Evolutionary conservation across 768 basidiomycete genomes (phyloP), one percentile per base, ranked within the genome.

Genomic region (Hericium coralloides): DNA sequence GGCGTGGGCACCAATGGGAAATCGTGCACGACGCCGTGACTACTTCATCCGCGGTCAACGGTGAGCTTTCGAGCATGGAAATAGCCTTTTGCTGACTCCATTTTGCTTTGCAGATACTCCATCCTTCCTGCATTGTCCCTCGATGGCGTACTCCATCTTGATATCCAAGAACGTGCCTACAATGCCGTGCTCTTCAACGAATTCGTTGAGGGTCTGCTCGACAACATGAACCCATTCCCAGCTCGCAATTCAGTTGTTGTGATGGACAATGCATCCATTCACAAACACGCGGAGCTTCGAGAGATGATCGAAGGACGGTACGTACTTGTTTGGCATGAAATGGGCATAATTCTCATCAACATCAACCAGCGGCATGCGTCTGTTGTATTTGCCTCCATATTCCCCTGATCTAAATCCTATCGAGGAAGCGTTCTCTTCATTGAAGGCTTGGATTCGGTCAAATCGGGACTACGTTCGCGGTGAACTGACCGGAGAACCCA

Each of bases 181-280:
- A 72, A 63, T 20, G 58, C 53, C 0, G 58, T 31, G 8, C 26
- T 5, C 2, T 75, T 78, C 58, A 23, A 39, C 0, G 22, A 63
- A 0, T 77, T 74, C 56, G 63, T 79, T 12, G 43, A 64, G 4
- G 59, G 64, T 0, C 59, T 76, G 0, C 67, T 77, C 1, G 63
- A 67, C 25, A 38, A 57, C 2, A 77, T 77, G 76, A 58, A 73
- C 18, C 73, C 70, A 1, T 76, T 59, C 50, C 74, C 72, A 0
- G 58, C 26, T 0, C 61, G 60, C 2, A 72, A 74, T 12, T 74
- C 69, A 7, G 72, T 75, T 1, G 56, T 76, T 37, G 63, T 76
- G 1, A 71, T 76, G 68, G 74, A 75, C 57, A 75, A 74, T 59
- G 68, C 68, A 7, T 26, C 52, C 1, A 73, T 74, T 18, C 73